These are phyloP conservation scores for Hypsizygus marmoreus DNA, from an alignment of 768 basidiomycete species.

Conservation along the genomic window DNA sequence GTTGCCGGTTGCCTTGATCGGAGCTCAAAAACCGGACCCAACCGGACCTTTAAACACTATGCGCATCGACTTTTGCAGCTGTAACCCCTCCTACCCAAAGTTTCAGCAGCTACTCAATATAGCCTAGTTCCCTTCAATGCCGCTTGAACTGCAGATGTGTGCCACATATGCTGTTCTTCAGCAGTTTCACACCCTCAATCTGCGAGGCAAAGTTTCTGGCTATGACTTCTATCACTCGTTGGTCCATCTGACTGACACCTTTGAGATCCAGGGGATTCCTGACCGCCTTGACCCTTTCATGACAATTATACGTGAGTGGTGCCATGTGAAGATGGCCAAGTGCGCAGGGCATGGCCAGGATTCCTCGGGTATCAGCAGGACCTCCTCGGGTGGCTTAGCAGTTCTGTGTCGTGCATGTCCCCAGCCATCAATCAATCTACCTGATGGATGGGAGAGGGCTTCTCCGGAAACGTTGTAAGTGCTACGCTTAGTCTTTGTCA, in stretches of 20 bases:
- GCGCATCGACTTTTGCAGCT: constrained; percentile 8
- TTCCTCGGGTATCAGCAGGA: constrained; percentile 2
- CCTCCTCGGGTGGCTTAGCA: constrained; percentile 7
- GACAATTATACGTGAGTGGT: constrained; percentile 13
- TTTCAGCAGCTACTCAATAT: constrained; percentile 9
- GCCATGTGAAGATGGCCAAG: constrained; percentile 16
- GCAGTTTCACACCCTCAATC: constrained; percentile 13
- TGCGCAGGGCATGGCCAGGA: constrained; percentile 16
- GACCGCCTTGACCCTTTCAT: constrained; percentile 7
- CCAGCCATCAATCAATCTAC: constrained; percentile 11
- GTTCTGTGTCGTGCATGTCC: constrained; percentile 15
- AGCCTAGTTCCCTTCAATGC: constrained; percentile 9
- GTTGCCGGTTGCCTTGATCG: no score
- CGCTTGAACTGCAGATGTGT: constrained; percentile 7
- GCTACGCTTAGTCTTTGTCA: not conserved
- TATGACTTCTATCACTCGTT: constrained; percentile 13
- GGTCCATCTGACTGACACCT: constrained; percentile 7
- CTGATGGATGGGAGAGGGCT: constrained; percentile 10
- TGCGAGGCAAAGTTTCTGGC: constrained; percentile 6
- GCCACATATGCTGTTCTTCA: constrained; percentile 12
- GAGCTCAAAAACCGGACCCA: no score
- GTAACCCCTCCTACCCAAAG: not conserved
- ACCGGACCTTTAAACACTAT: no score
- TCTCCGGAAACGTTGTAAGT: constrained; percentile 10
- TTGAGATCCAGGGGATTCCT: constrained; percentile 3